Percentiles rank a stretch among this genome's conserved stretches.
Conservation (phyloP, 2,329 filamentous ascomycete genomes). For the Colletotrichum incanum region DNA sequence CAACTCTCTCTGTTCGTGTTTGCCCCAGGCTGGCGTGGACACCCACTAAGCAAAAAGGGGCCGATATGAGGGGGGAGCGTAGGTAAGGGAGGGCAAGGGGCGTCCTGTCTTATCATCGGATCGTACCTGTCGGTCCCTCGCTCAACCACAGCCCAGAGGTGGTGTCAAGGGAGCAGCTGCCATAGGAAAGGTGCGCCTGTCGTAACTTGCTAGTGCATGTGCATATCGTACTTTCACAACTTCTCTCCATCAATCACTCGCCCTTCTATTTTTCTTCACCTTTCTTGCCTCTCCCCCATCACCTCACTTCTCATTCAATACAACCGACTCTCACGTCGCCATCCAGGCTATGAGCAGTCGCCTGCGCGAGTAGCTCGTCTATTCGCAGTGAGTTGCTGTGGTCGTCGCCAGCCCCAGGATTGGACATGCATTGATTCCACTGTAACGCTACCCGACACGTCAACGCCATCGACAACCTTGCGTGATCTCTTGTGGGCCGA, state of each 20-base stretch:
- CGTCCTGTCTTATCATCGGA: constrained; percentile 29
- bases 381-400: constrained; percentile 19
- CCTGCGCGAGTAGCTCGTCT: constrained; percentile 22
- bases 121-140: constrained; percentile 3
- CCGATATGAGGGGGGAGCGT: not conserved
- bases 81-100: not conserved
- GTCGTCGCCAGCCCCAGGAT: constrained; percentile 10
- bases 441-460: constrained; percentile 27
- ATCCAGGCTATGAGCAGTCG: constrained; percentile 15
- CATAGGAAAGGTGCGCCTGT: not conserved
- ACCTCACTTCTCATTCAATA: not conserved
- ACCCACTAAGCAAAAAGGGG: constrained; percentile 23
- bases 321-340: not conserved
- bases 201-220: not conserved
- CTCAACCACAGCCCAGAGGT: not conserved
- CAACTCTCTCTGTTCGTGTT: not conserved
- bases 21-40: constrained; percentile 27
- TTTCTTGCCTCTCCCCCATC: not conserved
- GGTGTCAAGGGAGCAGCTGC: constrained; percentile 7
- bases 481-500: constrained; percentile 28
- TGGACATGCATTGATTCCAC: constrained; percentile 25
- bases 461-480: constrained; percentile 28
- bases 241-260: not conserved
- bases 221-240: not conserved
- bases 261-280: not conserved